Evolutionary conservation across 495 filamentous ascomycete genomes (phyloP).

Genomic region (Penicillium pulvis): DNA sequence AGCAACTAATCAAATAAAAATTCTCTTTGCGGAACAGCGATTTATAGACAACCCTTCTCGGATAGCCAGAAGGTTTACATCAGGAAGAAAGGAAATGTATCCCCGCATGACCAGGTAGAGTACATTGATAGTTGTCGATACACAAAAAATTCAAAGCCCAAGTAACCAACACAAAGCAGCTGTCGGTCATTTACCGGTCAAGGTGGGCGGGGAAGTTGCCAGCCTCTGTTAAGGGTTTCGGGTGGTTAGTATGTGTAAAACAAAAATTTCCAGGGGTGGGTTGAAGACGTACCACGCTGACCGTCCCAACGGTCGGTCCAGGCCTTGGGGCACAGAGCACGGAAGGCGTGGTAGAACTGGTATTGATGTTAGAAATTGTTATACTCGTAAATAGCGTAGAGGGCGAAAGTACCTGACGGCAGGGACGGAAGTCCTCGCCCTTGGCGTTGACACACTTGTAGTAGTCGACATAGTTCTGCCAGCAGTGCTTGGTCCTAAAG

Average conservation of each 20-base stretch:
- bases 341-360: conserved; percentile 93
- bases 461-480: conserved; percentile 99
- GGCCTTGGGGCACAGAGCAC: conserved; percentile 91
- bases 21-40: conserved; percentile 31
- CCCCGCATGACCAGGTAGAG: conserved; percentile 44
- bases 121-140: conserved; percentile 47
- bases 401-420: conserved; percentile 74
- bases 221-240: conserved; percentile 60
- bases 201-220: conserved; percentile 81
- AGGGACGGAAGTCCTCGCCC: conserved; percentile 98
- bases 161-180: conserved; percentile 24
- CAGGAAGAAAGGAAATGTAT: conserved; percentile 32
- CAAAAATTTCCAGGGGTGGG: conserved; percentile 19
- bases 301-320: conserved; percentile 98
- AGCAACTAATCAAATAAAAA: background rate
- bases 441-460: conserved; percentile 98
- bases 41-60: conserved; percentile 37
- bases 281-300: conserved; percentile 77
- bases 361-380: conserved; percentile 9
- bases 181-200: conserved; percentile 39
- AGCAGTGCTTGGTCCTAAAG: conserved; percentile 78
- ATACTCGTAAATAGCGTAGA: background rate
- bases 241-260: conserved; percentile 17
- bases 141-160: conserved; percentile 33
- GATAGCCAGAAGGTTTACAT: conserved; percentile 18